Conservation (phyloP, 352 stramenopile genomes). For the Globisporangium echinulatum region DNA sequence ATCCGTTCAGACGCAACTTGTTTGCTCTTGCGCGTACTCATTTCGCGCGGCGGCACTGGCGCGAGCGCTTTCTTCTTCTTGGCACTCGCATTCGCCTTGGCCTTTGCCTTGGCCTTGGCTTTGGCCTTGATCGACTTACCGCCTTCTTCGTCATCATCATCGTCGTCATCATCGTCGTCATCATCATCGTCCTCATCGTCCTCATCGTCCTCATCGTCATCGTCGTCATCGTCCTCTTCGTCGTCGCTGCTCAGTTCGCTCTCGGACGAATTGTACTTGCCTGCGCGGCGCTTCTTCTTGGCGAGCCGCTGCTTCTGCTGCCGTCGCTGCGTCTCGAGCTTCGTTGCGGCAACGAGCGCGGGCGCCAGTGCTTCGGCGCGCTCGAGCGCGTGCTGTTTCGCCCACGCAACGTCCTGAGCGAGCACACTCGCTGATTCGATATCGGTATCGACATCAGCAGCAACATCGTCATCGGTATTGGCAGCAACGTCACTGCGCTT, state of each 20-base stretch:
- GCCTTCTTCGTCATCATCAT: background rate
- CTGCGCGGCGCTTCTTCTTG: conserved; percentile 22
- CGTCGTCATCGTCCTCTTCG: conserved; percentile 16
- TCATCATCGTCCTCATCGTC: background rate
- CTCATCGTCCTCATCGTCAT: conserved; percentile 7
- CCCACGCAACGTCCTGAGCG: conserved; percentile 48
- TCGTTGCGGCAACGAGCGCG: conserved; percentile 30
- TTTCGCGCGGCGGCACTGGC: conserved; percentile 21
- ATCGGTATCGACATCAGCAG: conserved; percentile 1
- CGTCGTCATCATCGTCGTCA: no score
- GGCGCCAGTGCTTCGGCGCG: conserved; percentile 26
- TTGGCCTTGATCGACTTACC: no score
- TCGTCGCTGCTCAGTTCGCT: conserved; percentile 16
- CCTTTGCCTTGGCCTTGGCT: no score
- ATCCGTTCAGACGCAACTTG: conserved; percentile 52
- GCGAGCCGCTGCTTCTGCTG: conserved; percentile 31
- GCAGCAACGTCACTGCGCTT: conserved; percentile 6
- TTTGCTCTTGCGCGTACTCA: conserved; percentile 51
- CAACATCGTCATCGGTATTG: background rate
- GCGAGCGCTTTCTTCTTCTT: conserved; percentile 8
- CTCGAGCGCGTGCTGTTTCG: conserved; percentile 36
- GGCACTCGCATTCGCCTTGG: background rate
- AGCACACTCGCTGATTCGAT: conserved; percentile 13
- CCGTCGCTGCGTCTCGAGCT: conserved; percentile 21
- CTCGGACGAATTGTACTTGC: conserved; percentile 19